Percentiles rank a stretch among this genome's conserved stretches.
Evolutionary conservation across 2,329 filamentous ascomycete species (phyloP).

Genomic region (Pseudogymnoascus sp.): DNA sequence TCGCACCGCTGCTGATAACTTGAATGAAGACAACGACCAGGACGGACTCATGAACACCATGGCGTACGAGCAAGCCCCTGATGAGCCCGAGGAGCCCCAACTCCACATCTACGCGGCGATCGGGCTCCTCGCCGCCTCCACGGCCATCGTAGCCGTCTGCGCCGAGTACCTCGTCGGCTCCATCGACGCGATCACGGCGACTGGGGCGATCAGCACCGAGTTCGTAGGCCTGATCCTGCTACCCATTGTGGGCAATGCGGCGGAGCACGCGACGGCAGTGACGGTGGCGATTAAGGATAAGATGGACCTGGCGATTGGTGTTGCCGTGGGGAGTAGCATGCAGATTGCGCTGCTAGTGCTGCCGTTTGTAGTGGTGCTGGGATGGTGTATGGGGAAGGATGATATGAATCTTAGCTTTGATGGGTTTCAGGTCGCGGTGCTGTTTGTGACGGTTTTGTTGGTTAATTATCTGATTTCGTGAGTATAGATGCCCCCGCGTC

Average conservation of each 20-base stretch:
- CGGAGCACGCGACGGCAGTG: slow-evolving; percentile 74
- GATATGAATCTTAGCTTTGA: slow-evolving; percentile 62
- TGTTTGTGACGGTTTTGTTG: slow-evolving; percentile 76
- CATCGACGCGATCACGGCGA: slow-evolving; percentile 64
- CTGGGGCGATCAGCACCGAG: slow-evolving; percentile 62
- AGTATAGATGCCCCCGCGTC: background rate
- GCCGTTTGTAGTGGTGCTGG: slow-evolving; percentile 69
- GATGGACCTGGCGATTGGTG: slow-evolving; percentile 68
- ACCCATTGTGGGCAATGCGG: slow-evolving; percentile 73
- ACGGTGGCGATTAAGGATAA: slow-evolving; percentile 72
- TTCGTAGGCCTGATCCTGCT: slow-evolving; percentile 76
- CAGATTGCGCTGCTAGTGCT: slow-evolving; percentile 78
- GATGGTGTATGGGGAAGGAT: slow-evolving; percentile 63
- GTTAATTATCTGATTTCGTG: slow-evolving; percentile 70
- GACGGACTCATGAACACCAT: slow-evolving; percentile 35
- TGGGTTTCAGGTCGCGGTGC: slow-evolving; percentile 75
- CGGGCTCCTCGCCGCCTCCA: slow-evolving; percentile 60
- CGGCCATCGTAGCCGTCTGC: slow-evolving; percentile 63
- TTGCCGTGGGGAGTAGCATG: slow-evolving; percentile 74
- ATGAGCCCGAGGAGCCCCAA: slow-evolving; percentile 63
- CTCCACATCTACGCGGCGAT: slow-evolving; percentile 66
- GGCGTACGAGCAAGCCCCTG: slow-evolving; percentile 37
- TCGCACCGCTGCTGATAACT: slow-evolving; percentile 14
- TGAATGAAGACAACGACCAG: slow-evolving; percentile 17
- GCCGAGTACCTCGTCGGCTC: slow-evolving; percentile 71